Evolutionary conservation across 2,329 filamentous ascomycete species (phyloP), one percentile per base, ranked within the genome.

Genomic region (Cladosporium sp.): DNA sequence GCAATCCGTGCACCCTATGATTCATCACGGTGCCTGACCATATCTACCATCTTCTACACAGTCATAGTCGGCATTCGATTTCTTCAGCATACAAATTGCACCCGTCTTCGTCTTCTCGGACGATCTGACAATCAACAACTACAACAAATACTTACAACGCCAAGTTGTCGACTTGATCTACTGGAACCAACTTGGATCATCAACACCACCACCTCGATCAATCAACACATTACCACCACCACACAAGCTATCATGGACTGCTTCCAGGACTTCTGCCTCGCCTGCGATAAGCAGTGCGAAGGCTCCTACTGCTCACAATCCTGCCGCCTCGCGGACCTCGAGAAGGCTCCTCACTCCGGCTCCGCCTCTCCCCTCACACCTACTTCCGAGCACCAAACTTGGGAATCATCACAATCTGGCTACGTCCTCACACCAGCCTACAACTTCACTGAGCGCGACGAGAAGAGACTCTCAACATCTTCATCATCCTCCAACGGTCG

Each of bases 181-280:
- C 20, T 38, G 2, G 13, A 12, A 12, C 20, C 36, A 13, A 38
- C 15, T 38, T 5, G 13, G 18, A 18, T 38, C 18, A 7, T 19
- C 36, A 38, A 13, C 36, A 38, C 20, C 3, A 38, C 20, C 3
- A 27, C 22, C 22, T 27, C 9, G 22, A 27, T 27, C 22, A 32
- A 16, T 16, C 47, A 38, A 15, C 30, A 43, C 16, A n/a, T n/a
- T 19, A 42, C 13, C 22, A 45, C 30, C 12, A 40, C 27, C 19
- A 49, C 47, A 15, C 20, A 39, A 30, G 30, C 40, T 29, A 57
- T 41, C 43, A 75, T 76, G 71, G 73, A 75, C 64, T 95, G 91
- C 89, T 87, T 87, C 62, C 88, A 86, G 69, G 85, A 94, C 71
- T 95, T 89, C 80, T 96, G 91, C 78, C 83, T 96, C 62, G 84